Conservation (phyloP, 2,329 filamentous ascomycete species). For the Spiromastix sp. region DNA sequence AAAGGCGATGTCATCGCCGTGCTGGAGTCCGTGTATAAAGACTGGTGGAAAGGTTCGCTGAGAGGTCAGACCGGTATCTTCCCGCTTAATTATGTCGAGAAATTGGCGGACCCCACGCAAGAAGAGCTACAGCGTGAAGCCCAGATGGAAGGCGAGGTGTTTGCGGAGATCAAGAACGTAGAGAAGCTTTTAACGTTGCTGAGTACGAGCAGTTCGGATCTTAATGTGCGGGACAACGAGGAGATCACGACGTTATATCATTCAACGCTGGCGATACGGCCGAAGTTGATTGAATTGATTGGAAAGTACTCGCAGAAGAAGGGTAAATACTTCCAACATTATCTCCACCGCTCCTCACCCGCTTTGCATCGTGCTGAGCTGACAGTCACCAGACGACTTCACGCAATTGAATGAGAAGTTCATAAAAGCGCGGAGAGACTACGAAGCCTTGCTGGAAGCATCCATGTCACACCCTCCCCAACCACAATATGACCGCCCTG, state of each 20-base stretch:
- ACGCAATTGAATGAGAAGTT: constrained; percentile 98
- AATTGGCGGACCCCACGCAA: constrained; percentile 83
- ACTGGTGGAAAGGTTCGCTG: constrained; percentile 97
- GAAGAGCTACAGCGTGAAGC: constrained; percentile 93
- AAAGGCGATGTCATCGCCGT: constrained; percentile 97
- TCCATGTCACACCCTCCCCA: constrained; percentile 93
- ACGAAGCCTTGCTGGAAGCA: constrained; percentile 87
- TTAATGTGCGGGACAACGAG: constrained; percentile 85
- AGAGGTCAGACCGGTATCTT: constrained; percentile 96
- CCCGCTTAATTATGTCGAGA: constrained; percentile 97
- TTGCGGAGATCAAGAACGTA: constrained; percentile 66
- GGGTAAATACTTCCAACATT: constrained; percentile 47
- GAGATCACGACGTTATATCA: constrained; percentile 90
- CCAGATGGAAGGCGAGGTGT: constrained; percentile 80
- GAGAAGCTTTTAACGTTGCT: constrained; percentile 77
- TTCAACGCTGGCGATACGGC: constrained; percentile 83
- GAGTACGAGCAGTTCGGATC: constrained; percentile 72
- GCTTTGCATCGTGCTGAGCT: constrained; percentile 2
- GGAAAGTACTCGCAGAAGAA: constrained; percentile 99
- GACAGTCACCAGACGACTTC: constrained; percentile 66
- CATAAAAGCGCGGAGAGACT: constrained; percentile 94
- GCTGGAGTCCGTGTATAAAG: constrained; percentile 94
- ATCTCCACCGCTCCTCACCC: neutral
- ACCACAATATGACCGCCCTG: constrained; percentile 34
- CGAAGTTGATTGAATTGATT: constrained; percentile 95